phyloP scores from a whole-genome alignment of 768 basidiomycete species.

The Trametes cubensis region DNA sequence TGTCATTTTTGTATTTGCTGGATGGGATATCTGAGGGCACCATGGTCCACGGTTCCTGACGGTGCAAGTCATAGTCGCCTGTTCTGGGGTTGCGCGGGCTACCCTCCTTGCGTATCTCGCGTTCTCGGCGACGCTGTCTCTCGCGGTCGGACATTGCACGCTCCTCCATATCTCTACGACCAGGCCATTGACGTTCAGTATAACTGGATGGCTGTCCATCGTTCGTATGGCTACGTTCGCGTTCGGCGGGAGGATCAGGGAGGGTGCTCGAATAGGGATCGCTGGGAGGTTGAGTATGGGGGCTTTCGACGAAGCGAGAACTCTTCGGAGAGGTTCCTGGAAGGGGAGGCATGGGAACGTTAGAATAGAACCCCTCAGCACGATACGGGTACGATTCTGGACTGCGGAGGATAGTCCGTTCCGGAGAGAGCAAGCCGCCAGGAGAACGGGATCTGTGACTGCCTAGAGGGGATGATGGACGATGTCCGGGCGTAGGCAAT shows the following conservation, averaged over 20 bases:
- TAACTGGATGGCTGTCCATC: constrained; percentile 16
- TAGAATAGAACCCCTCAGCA: constrained; percentile 4
- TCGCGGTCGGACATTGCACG: constrained; percentile 13
- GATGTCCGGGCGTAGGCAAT: constrained; percentile 32
- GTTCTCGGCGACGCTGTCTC: constrained; percentile 8
- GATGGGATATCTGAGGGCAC: constrained; percentile 27
- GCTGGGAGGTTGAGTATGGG: background rate
- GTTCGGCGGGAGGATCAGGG: constrained; percentile 6
- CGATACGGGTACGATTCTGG: constrained; percentile 7
- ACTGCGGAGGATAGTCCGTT: constrained; percentile 12
- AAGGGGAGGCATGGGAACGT: background rate
- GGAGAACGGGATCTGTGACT: constrained; percentile 27
- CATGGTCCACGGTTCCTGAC: constrained; percentile 24
- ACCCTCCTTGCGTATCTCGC: constrained; percentile 5
- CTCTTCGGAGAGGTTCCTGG: constrained; percentile 18
- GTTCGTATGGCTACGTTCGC: constrained; percentile 15
- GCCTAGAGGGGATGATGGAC: constrained; percentile 43
- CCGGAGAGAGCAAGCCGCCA: constrained; percentile 17
- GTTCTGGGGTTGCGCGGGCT: constrained; percentile 4
- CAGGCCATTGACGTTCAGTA: background rate
- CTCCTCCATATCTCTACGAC: constrained; percentile 8
- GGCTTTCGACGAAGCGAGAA: constrained; percentile 15
- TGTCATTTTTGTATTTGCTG: constrained; percentile 29
- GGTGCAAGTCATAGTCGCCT: constrained; percentile 5
- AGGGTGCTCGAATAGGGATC: background rate